Evolutionary conservation across 2,329 filamentous ascomycete genomes (phyloP).

Genomic region (Malbranchea cinnamomea): DNA sequence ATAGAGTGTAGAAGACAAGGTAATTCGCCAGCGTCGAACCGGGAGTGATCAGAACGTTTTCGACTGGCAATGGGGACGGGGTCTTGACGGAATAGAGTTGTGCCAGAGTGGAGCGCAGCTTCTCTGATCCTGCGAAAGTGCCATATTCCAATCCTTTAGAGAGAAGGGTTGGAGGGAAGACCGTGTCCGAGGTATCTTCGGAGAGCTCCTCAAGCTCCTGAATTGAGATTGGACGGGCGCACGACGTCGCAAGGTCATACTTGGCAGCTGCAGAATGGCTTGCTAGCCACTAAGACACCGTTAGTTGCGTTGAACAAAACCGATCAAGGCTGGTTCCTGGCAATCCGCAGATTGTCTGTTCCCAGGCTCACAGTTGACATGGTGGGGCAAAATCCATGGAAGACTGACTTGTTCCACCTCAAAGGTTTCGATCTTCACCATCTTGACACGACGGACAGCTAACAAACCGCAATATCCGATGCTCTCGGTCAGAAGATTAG

Average conservation of each 20-base stretch:
- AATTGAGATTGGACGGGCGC: constrained; percentile 40
- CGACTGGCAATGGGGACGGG: constrained; percentile 32
- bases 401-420: constrained; percentile 3
- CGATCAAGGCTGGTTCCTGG: no score
- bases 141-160: constrained; percentile 56
- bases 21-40: constrained; percentile 81
- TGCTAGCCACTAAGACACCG: constrained; percentile 50
- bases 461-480: no score
- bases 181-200: constrained; percentile 32
- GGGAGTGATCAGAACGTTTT: constrained; percentile 60
- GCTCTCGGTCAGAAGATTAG: no score
- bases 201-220: constrained; percentile 37
- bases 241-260: constrained; percentile 44
- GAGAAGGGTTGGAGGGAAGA: constrained; percentile 26
- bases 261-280: constrained; percentile 36
- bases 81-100: constrained; percentile 46
- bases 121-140: constrained; percentile 51
- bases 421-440: constrained; percentile 4
- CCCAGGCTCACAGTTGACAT: no score
- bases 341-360: no score
- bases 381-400: no score
- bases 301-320: no score
- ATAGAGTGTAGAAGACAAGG: constrained; percentile 56
- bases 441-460: no score
- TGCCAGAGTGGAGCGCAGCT: constrained; percentile 50